phyloP scores from a whole-genome alignment of 2,329 filamentous ascomycete species.

The Colletotrichum plurivorum region DNA sequence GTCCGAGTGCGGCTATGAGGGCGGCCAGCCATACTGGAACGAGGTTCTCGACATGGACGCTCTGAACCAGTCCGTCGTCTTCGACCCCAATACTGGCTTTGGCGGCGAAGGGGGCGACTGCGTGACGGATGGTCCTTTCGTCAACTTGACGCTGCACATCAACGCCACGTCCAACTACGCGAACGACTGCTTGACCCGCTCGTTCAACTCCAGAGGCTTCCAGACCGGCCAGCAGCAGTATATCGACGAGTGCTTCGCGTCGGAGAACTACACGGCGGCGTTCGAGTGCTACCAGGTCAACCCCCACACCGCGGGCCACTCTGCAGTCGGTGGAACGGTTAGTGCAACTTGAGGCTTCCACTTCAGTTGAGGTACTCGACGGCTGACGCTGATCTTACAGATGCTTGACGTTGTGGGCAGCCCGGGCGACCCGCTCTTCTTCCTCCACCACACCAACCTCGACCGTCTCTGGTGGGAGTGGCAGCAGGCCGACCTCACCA shows the following conservation, averaged over 20 bases:
- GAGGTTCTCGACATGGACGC: slow-evolving; percentile 28
- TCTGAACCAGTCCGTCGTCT: slow-evolving; percentile 23
- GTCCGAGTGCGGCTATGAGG: slow-evolving; percentile 47
- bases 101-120: slow-evolving; percentile 23
- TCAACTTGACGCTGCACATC: slow-evolving; percentile 33
- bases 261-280: slow-evolving; percentile 24
- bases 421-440: slow-evolving; percentile 35
- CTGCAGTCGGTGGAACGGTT: slow-evolving; percentile 33
- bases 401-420: slow-evolving; percentile 34
- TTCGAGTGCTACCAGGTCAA: slow-evolving; percentile 30
- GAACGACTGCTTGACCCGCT: slow-evolving; percentile 20
- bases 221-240: slow-evolving; percentile 25
- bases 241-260: slow-evolving; percentile 31
- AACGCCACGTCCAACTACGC: slow-evolving; percentile 22
- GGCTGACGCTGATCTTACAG: neutral
- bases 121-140: slow-evolving; percentile 33
- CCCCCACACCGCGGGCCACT: slow-evolving; percentile 33
- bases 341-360: neutral
- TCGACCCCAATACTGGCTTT: slow-evolving; percentile 32
- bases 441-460: slow-evolving; percentile 34
- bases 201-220: slow-evolving; percentile 28
- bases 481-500: slow-evolving; percentile 35
- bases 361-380: neutral
- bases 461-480: slow-evolving; percentile 37
- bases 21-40: slow-evolving; percentile 44